Percentiles rank a stretch among this genome's conserved stretches.
phyloP scores from a whole-genome alignment of 139 green algal species.

The Pseudopediastrum boryanum region DNA sequence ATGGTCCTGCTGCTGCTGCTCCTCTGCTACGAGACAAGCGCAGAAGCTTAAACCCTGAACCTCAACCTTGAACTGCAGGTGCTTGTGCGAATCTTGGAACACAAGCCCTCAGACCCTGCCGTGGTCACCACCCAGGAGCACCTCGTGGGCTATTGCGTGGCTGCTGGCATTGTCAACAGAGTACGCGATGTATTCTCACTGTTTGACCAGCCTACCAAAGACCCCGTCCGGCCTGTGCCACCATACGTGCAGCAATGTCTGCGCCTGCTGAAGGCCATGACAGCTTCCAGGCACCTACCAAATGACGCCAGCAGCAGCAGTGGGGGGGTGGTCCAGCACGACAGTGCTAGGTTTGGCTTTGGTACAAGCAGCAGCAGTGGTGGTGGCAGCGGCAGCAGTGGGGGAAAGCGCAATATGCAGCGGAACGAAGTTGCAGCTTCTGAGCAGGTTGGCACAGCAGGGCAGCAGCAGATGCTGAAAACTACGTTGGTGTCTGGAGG shows the following conservation, averaged over 20 bases:
- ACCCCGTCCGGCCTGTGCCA: constrained; percentile 10
- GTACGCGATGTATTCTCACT: constrained; percentile 61
- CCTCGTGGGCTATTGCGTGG: constrained; percentile 51
- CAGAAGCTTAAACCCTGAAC: too few relatives aligned
- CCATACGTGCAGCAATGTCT: constrained; percentile 46
- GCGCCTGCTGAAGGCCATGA: constrained; percentile 51
- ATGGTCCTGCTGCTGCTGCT: too few relatives aligned
- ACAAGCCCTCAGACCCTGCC: not conserved
- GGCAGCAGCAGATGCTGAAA: too few relatives aligned
- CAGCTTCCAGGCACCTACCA: not conserved
- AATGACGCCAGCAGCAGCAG: not conserved
- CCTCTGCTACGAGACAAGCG: too few relatives aligned
- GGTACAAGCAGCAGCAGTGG: not conserved
- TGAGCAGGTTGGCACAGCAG: too few relatives aligned
- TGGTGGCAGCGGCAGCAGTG: not conserved
- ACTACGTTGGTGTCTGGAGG: too few relatives aligned
- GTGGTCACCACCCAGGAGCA: constrained; percentile 29
- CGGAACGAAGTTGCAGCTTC: too few relatives aligned
- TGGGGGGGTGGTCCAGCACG: not conserved
- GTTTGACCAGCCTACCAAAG: constrained; percentile 53
- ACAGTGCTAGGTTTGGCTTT: not conserved
- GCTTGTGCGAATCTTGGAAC: constrained; percentile 27
- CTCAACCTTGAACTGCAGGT: too few relatives aligned
- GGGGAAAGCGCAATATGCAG: too few relatives aligned
- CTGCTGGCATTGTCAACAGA: constrained; percentile 52